Percentiles rank a stretch among this genome's conserved stretches.
Conservation (phyloP, 1,284 basidiomycete genomes). For the Rhodotorula sp. region DNA sequence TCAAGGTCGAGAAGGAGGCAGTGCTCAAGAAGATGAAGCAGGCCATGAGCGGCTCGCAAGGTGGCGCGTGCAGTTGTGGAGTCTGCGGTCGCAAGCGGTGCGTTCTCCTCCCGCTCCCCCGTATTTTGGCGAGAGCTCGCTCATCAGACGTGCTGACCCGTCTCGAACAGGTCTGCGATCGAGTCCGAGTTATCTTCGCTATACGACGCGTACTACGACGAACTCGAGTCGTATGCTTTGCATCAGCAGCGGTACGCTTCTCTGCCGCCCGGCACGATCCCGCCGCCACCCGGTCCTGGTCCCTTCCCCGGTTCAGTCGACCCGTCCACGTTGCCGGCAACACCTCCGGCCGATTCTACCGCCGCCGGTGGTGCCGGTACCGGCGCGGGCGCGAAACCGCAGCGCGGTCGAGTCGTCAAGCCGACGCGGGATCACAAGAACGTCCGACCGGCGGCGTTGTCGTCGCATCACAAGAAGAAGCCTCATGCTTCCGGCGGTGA, state of each 20-base stretch:
- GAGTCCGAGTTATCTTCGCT: conserved; percentile 98
- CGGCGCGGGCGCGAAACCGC: conserved; percentile 7
- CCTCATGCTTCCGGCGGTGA: conserved; percentile 11
- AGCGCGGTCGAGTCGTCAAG: conserved; percentile 34
- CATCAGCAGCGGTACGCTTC: conserved; percentile 91
- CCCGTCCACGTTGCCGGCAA: conserved; percentile 61
- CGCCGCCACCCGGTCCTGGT: conserved; percentile 90
- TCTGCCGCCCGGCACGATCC: conserved; percentile 70
- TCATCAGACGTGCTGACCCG: neutral
- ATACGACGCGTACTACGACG: conserved; percentile 99
- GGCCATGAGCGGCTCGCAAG: conserved; percentile 68
- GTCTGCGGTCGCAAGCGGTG: conserved; percentile 95
- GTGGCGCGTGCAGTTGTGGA: conserved; percentile 77
- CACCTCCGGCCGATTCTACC: conserved; percentile 44
- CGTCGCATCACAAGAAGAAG: conserved; percentile 12
- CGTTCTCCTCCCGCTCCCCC: too few species aligned
- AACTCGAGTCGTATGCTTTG: conserved; percentile 97
- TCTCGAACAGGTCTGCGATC: conserved; percentile 72
- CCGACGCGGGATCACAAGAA: conserved; percentile 45
- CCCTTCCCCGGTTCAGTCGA: conserved; percentile 98
- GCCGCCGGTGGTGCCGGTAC: neutral
- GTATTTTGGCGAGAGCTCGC: too few species aligned
- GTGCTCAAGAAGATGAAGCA: conserved; percentile 94
- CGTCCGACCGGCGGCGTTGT: conserved; percentile 37
- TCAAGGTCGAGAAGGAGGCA: conserved; percentile 95